Evolutionary conservation across 108 stramenopile genomes (phyloP), one percentile per base, ranked within the genome.

Genomic region (Pseudonitzschia delicatissima): DNA sequence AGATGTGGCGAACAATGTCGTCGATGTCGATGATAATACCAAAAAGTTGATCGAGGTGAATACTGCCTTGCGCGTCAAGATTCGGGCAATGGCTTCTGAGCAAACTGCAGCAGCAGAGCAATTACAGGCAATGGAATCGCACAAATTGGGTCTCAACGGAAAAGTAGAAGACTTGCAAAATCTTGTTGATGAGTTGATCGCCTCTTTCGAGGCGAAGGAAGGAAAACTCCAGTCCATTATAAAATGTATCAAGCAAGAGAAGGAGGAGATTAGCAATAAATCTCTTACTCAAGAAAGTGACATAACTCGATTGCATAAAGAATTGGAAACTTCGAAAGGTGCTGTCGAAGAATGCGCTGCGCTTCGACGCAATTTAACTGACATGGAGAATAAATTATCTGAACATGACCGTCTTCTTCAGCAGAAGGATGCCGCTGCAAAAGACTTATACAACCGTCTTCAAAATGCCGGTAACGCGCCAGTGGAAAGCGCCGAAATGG

Each of bases 351-450:
- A 60, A 44, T n/a, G 9, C 20, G 45, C 58, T 27, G 15, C 37
- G 11, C 58, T 63, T n/a, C 44, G 40, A 13, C 25, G 39, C 5
- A 51, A 55, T 9, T n/a, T 74, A 6, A 5, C 26, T 36, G 49
- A 29, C 5, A 21, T 74, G 25, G 61, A 74, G 37, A 25, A 25
- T 4, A 13, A 29, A 9, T 28, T 67, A 3, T 34, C 73, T 2
- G 61, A 74, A 4, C 40, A 55, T 13, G 48, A 74, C 34, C 4
- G 52, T 5, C 18, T 57, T 17, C 35, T 74, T 27, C 25, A 53
- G 3, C 73, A 74, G 50, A 74, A 68, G 61, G 73, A 74, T 55
- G 73, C 44, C 7, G 67, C 59, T 2, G n/a, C 68, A 13, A 20
- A 55, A 27, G 67, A 74, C 26, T 29, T 74, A 5, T 23, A 49